These are phyloP conservation scores for Limnomonas spitsbergensis DNA, from an alignment of 139 green algal species.

Conservation along the genomic window DNA sequence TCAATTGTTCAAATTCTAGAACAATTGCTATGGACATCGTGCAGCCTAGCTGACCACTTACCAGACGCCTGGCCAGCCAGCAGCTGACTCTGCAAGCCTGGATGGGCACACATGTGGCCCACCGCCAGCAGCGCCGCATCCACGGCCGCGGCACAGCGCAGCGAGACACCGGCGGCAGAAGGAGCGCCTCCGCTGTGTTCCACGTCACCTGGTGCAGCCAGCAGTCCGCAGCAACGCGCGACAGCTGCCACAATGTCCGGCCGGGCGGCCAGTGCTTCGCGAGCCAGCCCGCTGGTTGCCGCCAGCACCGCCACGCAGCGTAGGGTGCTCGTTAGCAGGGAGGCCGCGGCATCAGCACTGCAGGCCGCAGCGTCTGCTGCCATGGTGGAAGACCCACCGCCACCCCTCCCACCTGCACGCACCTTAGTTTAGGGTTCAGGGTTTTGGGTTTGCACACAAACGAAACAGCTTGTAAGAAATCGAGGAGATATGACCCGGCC, in stretches of 20 bases:
- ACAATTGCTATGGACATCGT: too few species aligned
- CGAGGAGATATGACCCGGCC: too few species aligned
- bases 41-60: too few species aligned
- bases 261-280: background rate
- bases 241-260: conserved; percentile 24
- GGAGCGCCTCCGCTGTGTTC: conserved; percentile 48
- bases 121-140: conserved; percentile 73
- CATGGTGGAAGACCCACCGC: background rate
- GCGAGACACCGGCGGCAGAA: conserved; percentile 53
- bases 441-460: too few species aligned
- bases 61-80: background rate
- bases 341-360: background rate
- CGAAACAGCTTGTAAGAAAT: too few species aligned
- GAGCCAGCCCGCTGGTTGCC: background rate
- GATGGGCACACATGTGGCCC: conserved; percentile 45
- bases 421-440: too few species aligned
- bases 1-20: too few species aligned
- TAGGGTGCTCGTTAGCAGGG: background rate
- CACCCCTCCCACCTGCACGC: background rate
- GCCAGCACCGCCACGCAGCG: conserved; percentile 8
- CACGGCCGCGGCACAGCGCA: conserved; percentile 53
- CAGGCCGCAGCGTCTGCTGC: background rate
- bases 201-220: too few species aligned
- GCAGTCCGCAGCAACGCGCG: background rate
- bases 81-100: conserved; percentile 46